Evolutionary conservation across 495 filamentous ascomycete genomes (phyloP).

Genomic region (Penicillium pancosmium): DNA sequence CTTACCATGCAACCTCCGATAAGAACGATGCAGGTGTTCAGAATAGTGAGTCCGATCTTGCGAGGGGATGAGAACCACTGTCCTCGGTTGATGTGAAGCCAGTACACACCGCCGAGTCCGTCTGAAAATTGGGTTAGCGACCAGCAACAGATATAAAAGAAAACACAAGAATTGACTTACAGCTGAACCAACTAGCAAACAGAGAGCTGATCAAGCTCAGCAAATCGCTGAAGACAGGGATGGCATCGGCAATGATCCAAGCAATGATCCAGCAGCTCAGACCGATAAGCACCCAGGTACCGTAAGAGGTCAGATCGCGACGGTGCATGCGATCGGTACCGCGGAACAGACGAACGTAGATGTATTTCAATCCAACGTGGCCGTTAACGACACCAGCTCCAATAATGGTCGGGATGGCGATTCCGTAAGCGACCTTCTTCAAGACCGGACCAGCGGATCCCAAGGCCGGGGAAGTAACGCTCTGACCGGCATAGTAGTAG

Average conservation of each 20-base stretch:
- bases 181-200: constrained; percentile 44
- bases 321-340: constrained; percentile 61
- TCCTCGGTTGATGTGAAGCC: constrained; percentile 46
- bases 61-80: constrained; percentile 34
- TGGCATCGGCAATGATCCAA: constrained; percentile 72
- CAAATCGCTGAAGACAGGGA: constrained; percentile 72
- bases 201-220: constrained; percentile 50
- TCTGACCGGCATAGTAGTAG: constrained; percentile 68
- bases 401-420: constrained; percentile 70
- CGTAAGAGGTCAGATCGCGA: constrained; percentile 44
- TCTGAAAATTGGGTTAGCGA: constrained; percentile 4
- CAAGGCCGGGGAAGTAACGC: constrained; percentile 70
- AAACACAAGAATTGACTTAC: neutral
- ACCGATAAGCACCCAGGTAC: constrained; percentile 61
- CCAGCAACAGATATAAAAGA: neutral
- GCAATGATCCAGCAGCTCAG: constrained; percentile 61
- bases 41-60: constrained; percentile 40
- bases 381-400: constrained; percentile 60
- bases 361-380: constrained; percentile 60
- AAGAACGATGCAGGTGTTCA: constrained; percentile 36
- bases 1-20: constrained; percentile 40
- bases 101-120: constrained; percentile 47
- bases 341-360: constrained; percentile 63
- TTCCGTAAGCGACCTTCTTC: constrained; percentile 70
- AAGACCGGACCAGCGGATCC: constrained; percentile 63